A percentile compares a stretch with the other conserved stretches of the same genome.
Conservation (phyloP, 306 rosid genomes). For the Quercus berberidifolia region DNA sequence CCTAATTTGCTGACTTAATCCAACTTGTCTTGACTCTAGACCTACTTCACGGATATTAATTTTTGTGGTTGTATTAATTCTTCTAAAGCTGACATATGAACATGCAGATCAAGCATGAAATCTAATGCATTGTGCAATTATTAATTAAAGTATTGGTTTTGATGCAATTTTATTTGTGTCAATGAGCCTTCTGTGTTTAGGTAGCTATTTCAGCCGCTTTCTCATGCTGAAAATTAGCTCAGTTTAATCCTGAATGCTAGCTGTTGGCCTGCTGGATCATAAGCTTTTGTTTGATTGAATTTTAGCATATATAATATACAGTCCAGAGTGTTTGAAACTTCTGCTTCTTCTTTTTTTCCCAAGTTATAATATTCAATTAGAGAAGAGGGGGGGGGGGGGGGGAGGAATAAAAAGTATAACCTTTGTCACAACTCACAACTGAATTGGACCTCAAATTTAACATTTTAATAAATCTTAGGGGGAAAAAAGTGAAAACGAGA, state of each 20-base stretch:
- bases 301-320: neutral
- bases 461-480: too few species aligned
- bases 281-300: neutral
- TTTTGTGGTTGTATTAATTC: neutral
- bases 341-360: too few species aligned
- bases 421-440: too few species aligned
- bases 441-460: too few species aligned
- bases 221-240: neutral
- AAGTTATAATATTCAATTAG: too few species aligned
- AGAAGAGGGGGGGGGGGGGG: rapidly evolving
- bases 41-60: neutral
- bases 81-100: neutral
- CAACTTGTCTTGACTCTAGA: neutral
- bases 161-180: neutral
- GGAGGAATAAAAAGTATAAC: too few species aligned
- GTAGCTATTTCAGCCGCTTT: neutral
- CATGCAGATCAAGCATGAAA: neutral
- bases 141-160: neutral
- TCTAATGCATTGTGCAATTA: neutral
- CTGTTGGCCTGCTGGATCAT: neutral
- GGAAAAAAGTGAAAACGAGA: too few species aligned
- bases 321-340: too few species aligned
- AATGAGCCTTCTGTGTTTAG: neutral
- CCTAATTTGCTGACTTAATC: neutral
- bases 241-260: neutral